Evolutionary conservation across 2,329 filamentous ascomycete species (phyloP), one percentile per base, ranked within the genome.

Genomic region (Penicillium sp.): DNA sequence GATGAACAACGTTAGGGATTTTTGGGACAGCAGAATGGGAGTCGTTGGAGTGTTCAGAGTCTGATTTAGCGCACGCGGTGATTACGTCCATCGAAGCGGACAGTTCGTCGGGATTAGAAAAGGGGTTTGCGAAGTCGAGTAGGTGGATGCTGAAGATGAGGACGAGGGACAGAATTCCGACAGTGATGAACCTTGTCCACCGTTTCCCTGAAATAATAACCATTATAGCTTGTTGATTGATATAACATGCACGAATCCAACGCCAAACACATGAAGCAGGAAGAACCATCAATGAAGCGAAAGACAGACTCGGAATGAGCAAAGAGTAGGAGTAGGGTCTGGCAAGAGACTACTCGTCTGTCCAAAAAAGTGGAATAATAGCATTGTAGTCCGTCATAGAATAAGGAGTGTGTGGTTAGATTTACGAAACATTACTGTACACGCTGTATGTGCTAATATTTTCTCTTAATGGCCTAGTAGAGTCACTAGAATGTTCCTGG

Each of bases 1-100:
- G 60, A 35, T 61, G 60, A n/a, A 62, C 53, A 11, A 53, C 50
- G 24, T 59, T 56, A 37, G 60, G 60, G n/a, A 62, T 59, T 20
- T 24, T 20, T 42, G 39, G 20, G 20, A 42, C 6, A 20, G 39
- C 11, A 22, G 18, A 24, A 42, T 42, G 5, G 14, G 39, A 24
- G 39, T 24, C 39, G 39, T 22, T 24, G 14, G 14, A 20, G 39
- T 42, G 18, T 16, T 42, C 20, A 11, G 14, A 42, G 39, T 42
- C 11, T 14, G 20, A 42, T 20, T 5, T 42, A 42, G 39, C 5
- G 39, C 39, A 42, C 11, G 39, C 11, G 5, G 20, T 20, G 14
- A 42, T 42, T 9, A 42, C 6, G 4, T 42, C 22, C 39, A 42
- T 42, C 4, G 39, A 42, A 24, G 20, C 20, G 5, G 39, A 24